A percentile compares a stretch with the other conserved stretches of the same genome.
Evolutionary conservation across 768 basidiomycete species (phyloP).

Genomic region (Mycena haematopus): DNA sequence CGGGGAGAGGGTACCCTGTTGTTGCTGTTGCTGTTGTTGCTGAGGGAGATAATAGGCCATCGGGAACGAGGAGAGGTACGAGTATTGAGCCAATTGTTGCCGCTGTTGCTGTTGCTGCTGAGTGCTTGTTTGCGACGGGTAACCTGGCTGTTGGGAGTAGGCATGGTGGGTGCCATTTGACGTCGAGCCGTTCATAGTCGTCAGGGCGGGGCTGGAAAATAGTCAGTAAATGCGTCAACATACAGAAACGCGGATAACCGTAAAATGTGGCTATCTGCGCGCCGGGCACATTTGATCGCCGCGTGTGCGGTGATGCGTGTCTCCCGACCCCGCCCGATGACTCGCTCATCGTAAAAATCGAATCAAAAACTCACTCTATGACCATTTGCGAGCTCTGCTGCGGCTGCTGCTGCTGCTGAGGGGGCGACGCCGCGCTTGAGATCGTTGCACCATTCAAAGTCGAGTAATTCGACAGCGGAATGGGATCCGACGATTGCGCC

Average conservation of each 20-base stretch:
- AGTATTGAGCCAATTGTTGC: conserved; percentile 34
- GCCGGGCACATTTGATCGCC: neutral
- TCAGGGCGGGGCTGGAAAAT: conserved; percentile 61
- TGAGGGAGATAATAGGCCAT: conserved; percentile 29
- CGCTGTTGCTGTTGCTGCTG: conserved; percentile 43
- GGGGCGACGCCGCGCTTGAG: conserved; percentile 34
- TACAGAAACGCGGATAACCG: neutral
- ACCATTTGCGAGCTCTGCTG: conserved; percentile 49
- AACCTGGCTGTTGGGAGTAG: conserved; percentile 51
- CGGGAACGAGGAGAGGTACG: conserved; percentile 13
- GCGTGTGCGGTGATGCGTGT: conserved; percentile 4
- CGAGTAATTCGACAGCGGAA: conserved; percentile 30
- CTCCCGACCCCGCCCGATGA: neutral
- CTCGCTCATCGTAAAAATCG: neutral
- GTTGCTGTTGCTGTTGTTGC: conserved; percentile 42
- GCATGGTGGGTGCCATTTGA: conserved; percentile 50
- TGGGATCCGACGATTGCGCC: conserved; percentile 31
- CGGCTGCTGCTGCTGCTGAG: conserved; percentile 30
- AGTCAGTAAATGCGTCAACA: conserved; percentile 23
- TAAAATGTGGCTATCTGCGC: neutral
- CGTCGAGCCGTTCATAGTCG: conserved; percentile 57
- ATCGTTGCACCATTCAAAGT: conserved; percentile 34
- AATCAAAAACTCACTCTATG: conserved; percentile 66
- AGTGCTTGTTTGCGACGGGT: conserved; percentile 42
- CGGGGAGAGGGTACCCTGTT: conserved; percentile 74